phyloP scores from a whole-genome alignment of 129 eudicot genomes.

The Flaveria bidentis region DNA sequence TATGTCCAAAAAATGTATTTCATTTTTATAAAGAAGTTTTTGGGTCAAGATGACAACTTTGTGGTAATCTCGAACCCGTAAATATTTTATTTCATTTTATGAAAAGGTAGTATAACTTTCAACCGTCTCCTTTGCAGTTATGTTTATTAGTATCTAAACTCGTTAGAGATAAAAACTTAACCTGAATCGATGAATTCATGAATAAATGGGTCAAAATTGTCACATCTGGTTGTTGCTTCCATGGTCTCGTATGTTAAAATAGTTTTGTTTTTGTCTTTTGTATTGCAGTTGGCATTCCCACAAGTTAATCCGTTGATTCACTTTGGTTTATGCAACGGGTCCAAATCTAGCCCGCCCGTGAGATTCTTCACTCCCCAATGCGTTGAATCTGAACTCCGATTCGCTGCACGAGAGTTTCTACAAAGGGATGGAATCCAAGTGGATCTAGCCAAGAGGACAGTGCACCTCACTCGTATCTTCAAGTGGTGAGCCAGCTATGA shows the following conservation, averaged over 20 bases:
- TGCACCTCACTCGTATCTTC: constrained; percentile 67
- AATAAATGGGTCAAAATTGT: no score
- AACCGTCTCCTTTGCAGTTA: no score
- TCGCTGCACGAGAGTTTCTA: constrained; percentile 78
- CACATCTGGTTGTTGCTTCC: background rate
- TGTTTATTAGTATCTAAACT: no score
- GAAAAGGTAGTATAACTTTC: no score
- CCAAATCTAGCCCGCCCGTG: constrained; percentile 77
- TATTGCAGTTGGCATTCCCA: constrained; percentile 58
- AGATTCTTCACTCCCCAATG: constrained; percentile 67
- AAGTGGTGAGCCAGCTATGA: constrained; percentile 57
- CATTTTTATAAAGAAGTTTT: no score
- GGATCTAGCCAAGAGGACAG: constrained; percentile 81
- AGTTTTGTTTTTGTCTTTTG: background rate
- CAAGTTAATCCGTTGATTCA: constrained; percentile 77
- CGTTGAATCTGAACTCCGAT: constrained; percentile 68
- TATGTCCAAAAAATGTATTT: no score
- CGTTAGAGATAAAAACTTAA: no score
- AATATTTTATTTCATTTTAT: no score
- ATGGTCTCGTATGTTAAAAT: background rate
- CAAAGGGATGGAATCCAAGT: constrained; percentile 67
- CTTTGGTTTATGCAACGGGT: constrained; percentile 82
- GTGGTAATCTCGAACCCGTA: no score
- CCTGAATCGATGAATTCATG: no score
- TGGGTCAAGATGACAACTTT: no score